Conservation (phyloP, 192 early-diverging fungal genomes). For the Lobosporangium transversale region DNA sequence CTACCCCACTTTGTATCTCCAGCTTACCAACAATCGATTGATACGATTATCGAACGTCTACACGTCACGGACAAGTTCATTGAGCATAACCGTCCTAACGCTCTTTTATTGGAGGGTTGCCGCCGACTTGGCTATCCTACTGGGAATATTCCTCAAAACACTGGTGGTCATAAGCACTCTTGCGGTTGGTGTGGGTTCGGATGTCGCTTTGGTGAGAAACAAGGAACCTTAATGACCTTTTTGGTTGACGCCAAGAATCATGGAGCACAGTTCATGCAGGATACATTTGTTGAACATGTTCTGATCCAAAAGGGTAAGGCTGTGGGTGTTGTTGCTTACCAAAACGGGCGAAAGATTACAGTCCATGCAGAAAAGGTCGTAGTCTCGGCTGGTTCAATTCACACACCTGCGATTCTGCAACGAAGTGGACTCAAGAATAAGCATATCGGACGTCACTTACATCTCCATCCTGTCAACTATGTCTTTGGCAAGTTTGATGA, state of each 20-base stretch:
- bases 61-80: constrained; percentile 64
- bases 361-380: constrained; percentile 69
- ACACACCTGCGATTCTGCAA: constrained; percentile 71
- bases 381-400: constrained; percentile 68
- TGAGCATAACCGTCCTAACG: constrained; percentile 72
- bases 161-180: constrained; percentile 57
- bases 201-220: constrained; percentile 77
- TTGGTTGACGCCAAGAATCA: constrained; percentile 71
- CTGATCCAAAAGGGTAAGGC: constrained; percentile 64
- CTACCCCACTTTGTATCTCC: constrained; percentile 68
- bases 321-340: constrained; percentile 62
- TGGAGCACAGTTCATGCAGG: constrained; percentile 70
- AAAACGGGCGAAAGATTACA: constrained; percentile 42
- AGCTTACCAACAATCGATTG: constrained; percentile 59
- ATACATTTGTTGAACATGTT: constrained; percentile 65
- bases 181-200: constrained; percentile 77
- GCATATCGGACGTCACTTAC: constrained; percentile 73
- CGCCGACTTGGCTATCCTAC: constrained; percentile 67
- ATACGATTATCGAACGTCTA: constrained; percentile 64
- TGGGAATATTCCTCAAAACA: constrained; percentile 75
- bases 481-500: constrained; percentile 75
- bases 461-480: constrained; percentile 68
- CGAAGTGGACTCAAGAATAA: constrained; percentile 75
- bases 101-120: constrained; percentile 73
- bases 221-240: constrained; percentile 71